Base-by-base conservation (phyloP, 106 monocot species). In the Allium cepa region DNA sequence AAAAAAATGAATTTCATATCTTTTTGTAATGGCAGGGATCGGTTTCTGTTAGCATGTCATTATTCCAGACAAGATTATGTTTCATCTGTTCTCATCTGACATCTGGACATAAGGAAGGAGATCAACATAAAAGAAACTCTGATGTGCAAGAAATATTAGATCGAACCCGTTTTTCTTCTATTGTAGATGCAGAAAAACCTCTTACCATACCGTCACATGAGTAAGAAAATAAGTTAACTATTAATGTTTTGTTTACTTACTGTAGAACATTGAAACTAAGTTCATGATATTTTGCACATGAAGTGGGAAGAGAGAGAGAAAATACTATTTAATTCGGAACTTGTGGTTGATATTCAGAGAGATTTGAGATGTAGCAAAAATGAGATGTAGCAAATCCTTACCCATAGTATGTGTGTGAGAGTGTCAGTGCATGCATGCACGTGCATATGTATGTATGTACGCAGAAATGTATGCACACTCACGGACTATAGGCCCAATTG, bases 21-120 rank as follows among this genome's bases (percentile, higher is more conserved):
- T 5, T 36, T 36, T 36, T 36, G 36, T 36, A 36, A 36, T 36
- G 36, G 78, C 82, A 90, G 89, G 89, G 89, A 49, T 90, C 89
- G 26, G 73, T 90, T 68, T 85, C 85, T 28, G 78, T 90, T 26
- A 90, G 89, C 67, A 85, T 90, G 85, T 82, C 89, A 22, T 66
- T 89, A n/a, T 90, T 85, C 72, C 89, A 90, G 66, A 85, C 89
- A 52, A 11, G 80, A 22, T 57, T 90, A 46, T 90, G 85, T 67
- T 85, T 90, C 63, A 85, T 85, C 47, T 85, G 85, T 50, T 90
- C 89, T 63, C 89, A 90, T 68, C 70, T 85, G 45, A 80, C 82
- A 55, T 90, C 85, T n/a, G 89, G 85, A 13, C 80, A 85, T 26
- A 85, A 82, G 62, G 85, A 63, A 47, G 85, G 82, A 45, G 77